Evolutionary conservation across 2,329 filamentous ascomycete genomes (phyloP), one percentile per base, ranked within the genome.

Genomic region (Trichoderma polysporum): DNA sequence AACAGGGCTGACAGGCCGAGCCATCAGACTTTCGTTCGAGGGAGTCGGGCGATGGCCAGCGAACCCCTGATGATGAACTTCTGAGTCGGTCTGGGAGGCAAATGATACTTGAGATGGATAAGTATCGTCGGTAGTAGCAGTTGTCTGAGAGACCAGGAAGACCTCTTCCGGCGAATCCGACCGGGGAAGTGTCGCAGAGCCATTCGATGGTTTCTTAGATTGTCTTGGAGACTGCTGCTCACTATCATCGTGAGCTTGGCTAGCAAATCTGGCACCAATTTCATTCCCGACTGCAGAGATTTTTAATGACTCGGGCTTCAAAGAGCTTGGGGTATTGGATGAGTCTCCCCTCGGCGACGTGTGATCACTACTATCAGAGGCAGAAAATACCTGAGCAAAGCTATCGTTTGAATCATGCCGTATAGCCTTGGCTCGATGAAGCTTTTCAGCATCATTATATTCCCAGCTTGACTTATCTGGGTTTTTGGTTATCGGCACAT

Each of bases 351-450:
- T 67, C n/a, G 60, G 59, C 13, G 70, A 70, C 13, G 61, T 52
- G 17, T 69, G 63, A 53, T 70, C 76, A 19, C 82, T 80, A 0
- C 79, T 79, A 67, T 83, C 83, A 0, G 87, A 88, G 3, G 86
- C 81, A 17, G 85, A 87, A 70, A 89, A 88, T 74, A 88, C 82
- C 60, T 86, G 84, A 9, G 75, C 78, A 63, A 86, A 86, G 70
- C 86, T 88, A 54, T 88, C 86, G 8, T 84, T 82, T 0, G 87
- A 89, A 72, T 88, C 83, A 53, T 87, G 83, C 3, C 86, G 79
- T 2, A 74, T 68, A 7, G 74, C 71, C 65, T 70, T 75, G 47
- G 57, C 72, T 45, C 66, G 71, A 17, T 49, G 64, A 29, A 54
- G 33, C 10, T 52, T 39, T 25, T 74, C 73, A 35, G 66, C 72